A percentile compares a stretch with the other conserved stretches of the same genome.
phyloP scores from a whole-genome alignment of 1,284 basidiomycete species.

The Apiotrichum gracile region DNA sequence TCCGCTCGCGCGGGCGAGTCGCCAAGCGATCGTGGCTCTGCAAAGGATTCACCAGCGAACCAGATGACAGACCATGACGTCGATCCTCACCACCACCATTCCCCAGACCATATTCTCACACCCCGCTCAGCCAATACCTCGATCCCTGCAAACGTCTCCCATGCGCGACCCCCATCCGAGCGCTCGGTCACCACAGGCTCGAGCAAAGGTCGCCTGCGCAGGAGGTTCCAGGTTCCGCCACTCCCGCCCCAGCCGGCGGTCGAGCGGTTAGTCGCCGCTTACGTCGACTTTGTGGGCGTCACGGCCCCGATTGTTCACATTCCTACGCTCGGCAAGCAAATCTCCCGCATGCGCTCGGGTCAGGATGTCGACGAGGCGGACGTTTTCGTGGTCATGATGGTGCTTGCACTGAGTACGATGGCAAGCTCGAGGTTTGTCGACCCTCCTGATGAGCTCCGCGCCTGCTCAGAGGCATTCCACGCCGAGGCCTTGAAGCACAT shows the following conservation, averaged over 20 bases:
- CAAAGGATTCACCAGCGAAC: constrained; percentile 15
- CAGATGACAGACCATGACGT: constrained; percentile 1
- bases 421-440: constrained; percentile 47
- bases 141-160: neutral
- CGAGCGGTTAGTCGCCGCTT: constrained; percentile 47
- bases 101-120: constrained; percentile 15
- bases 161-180: constrained; percentile 9
- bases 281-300: constrained; percentile 49
- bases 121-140: constrained; percentile 16
- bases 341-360: constrained; percentile 38
- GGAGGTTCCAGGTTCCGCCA: constrained; percentile 39
- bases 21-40: constrained; percentile 16
- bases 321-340: constrained; percentile 44
- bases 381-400: constrained; percentile 49
- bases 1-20: constrained; percentile 15
- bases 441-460: constrained; percentile 46
- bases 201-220: constrained; percentile 20
- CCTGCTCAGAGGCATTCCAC: constrained; percentile 49
- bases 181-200: constrained; percentile 8
- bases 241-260: constrained; percentile 47
- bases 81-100: constrained; percentile 4
- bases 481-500: constrained; percentile 48
- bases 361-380: constrained; percentile 43
- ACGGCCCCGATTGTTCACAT: constrained; percentile 49
- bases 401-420: constrained; percentile 48